Conservation (phyloP, 2,329 filamentous ascomycete genomes). For the Sporothrix phasma region DNA sequence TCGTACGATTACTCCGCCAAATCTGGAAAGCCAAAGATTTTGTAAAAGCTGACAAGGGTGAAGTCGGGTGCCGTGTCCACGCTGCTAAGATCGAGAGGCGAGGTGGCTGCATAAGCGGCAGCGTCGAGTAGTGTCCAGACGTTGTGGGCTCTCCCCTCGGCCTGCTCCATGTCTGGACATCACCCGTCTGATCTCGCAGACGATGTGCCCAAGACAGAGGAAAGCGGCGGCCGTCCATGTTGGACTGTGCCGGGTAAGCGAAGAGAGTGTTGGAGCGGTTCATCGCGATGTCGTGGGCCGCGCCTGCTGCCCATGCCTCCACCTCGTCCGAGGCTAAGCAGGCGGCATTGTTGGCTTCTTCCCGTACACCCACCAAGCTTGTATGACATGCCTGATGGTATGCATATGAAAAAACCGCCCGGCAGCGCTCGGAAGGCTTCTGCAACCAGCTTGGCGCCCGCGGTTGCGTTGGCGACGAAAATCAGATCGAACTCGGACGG, state of each 20-base stretch:
- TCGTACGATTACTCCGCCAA: constrained; percentile 76
- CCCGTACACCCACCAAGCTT: constrained; percentile 71
- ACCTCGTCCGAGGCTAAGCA: constrained; percentile 61
- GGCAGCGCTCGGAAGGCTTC: constrained; percentile 63
- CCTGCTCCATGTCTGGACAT: background rate
- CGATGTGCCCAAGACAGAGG: constrained; percentile 56
- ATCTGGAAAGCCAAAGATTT: constrained; percentile 96
- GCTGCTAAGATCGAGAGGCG: constrained; percentile 60
- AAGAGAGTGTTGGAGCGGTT: constrained; percentile 39
- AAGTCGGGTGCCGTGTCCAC: constrained; percentile 64
- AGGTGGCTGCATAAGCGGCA: constrained; percentile 69
- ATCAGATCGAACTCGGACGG: constrained; percentile 72
- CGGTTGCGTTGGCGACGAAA: constrained; percentile 87
- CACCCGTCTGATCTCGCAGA: constrained; percentile 12
- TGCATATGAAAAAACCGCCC: constrained; percentile 66
- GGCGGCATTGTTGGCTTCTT: constrained; percentile 52
- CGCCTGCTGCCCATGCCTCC: constrained; percentile 49
- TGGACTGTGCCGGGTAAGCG: constrained; percentile 84
- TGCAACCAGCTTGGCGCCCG: constrained; percentile 75
- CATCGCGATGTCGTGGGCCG: background rate
- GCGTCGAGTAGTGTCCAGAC: constrained; percentile 72
- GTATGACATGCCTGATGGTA: constrained; percentile 84
- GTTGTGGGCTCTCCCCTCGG: constrained; percentile 21
- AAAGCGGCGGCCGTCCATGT: constrained; percentile 73
- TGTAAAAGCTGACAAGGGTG: constrained; percentile 80